Base-by-base conservation (phyloP, 805 yeast species). In the Phaffomyces antillensis region DNA sequence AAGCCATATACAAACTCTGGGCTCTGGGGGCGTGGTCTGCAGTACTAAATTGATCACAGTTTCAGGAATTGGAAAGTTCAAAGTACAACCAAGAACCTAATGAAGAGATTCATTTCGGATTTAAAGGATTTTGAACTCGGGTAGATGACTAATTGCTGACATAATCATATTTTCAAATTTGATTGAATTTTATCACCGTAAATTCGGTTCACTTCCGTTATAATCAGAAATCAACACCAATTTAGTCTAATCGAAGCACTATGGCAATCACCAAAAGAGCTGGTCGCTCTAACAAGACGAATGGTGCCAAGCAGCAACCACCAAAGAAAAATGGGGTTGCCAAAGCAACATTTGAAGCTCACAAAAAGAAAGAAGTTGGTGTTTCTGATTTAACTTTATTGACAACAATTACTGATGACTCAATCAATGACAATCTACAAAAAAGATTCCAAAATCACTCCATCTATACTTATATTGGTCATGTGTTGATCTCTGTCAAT, bases 351-450 rank as follows among this genome's bases (percentile, higher is more conserved):
- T 93, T 89, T 62, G 98, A 93, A 55, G 66, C 83, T 31, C 70
- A 80, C 43, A 89, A 89, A 68, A 87, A 87, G 74, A 87, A 89
- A 63, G 98, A 93, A 65, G 98, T 93, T n/a, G 99, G 99, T 43
- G 97, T 93, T 9, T 83, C 95, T 37, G 99, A 93, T 65, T 72
- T 93, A 59, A 93, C 99, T 1, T 68, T 93, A 43, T 72, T 93
- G 49, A 83, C 95, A 25, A 85, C 83, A 49, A 91, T 93, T 58
- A 75, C 93, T 38, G 97, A 93, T 62, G 95, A 88, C 47, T 75
- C 96, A 36, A 93, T 93, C 69, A 88, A 89, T 60, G 96, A 90
- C 17, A 93, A 93, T 64, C 70, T 93, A 53, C 79, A 87, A 59
- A 87, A 88, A 61, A 72, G 99, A 49, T 93, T 93, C 64, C 78